Evolutionary conservation across 2,329 filamentous ascomycete genomes (phyloP), one percentile per base, ranked within the genome.

Genomic region (Thielaviopsis euricoi): DNA sequence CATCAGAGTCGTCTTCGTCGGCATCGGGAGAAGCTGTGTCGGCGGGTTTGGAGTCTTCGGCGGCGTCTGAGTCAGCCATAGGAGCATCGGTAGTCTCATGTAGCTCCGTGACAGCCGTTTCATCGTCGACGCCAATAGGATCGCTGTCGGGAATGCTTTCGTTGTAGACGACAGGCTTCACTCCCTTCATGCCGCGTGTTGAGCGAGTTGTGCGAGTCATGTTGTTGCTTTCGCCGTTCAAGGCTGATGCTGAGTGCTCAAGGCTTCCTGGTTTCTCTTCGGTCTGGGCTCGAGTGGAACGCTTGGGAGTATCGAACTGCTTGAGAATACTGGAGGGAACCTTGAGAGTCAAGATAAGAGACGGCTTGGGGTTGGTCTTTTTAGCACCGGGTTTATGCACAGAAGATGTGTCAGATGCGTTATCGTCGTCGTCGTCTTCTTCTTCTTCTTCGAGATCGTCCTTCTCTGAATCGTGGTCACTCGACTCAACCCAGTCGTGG

Each of bases 191-290:
- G 17, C 72, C 75, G 49, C 79, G 75, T 0, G 76, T 76, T 5
- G 74, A 68, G 60, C 77, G 70, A 2, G 68, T 70, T 10, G 62
- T 67, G 26, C 74, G 72, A 15, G 33, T 52, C 58, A 60, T 60
- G 46, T 57, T 51, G 15, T 37, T 33, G 17, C 12, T 23, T 6
- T n/a, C 17, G 12, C 9, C 74, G 19, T 70, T 70, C 29, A 10
- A 33, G 46, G 76, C 72, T 1, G 71, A 66, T 48, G 73, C 72
- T 21, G 74, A 75, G 62, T 84, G 80, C 58, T 73, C 66, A 6
- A 82, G 73, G 4, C 75, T 71, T 50, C 81, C 77, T 29, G 77
- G 75, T 0, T 72, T 71, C 52, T 81, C 78, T 51, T 76, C 78
- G 3, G 78, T 80, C 57, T 70, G 74, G 17, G 76, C 77, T 33